Evolutionary conservation across 257 asterid genomes (phyloP).

Genomic region (Cynanchum wilfordii): DNA sequence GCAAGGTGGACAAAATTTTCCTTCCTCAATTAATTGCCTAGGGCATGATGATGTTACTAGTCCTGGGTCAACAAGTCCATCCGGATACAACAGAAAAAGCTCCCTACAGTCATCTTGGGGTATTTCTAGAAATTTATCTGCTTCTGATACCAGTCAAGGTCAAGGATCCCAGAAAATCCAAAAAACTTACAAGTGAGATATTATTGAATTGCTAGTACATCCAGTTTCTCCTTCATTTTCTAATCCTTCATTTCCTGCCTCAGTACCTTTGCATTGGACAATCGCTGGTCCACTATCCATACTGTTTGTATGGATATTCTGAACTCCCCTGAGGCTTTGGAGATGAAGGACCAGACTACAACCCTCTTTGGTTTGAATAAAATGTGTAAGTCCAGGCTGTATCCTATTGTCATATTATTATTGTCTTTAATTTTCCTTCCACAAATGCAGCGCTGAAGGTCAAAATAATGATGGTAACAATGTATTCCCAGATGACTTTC

Average conservation of each 20-base stretch:
- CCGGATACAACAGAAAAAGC: conserved; percentile 17
- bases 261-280: conserved; percentile 33
- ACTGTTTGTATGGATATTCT: conserved; percentile 54
- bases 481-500: background rate
- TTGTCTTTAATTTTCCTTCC: background rate
- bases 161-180: conserved; percentile 32
- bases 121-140: conserved; percentile 25
- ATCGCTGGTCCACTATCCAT: conserved; percentile 57
- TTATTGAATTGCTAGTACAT: background rate
- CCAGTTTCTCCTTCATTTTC: background rate
- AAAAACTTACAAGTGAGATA: conserved; percentile 30
- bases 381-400: conserved; percentile 27
- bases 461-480: background rate
- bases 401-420: conserved; percentile 2
- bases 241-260: conserved; percentile 16
- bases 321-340: conserved; percentile 40
- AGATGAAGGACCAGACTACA: conserved; percentile 34
- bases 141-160: conserved; percentile 24
- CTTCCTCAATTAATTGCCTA: conserved; percentile 11
- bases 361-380: conserved; percentile 20
- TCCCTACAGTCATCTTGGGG: conserved; percentile 24
- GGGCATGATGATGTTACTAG: conserved; percentile 16
- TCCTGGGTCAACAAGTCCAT: conserved; percentile 28
- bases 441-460: background rate
- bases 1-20: conserved; percentile 25